These are phyloP conservation scores for Aspergillus wentii DNA, from an alignment of 495 filamentous ascomycete genomes.

Conservation along the genomic window DNA sequence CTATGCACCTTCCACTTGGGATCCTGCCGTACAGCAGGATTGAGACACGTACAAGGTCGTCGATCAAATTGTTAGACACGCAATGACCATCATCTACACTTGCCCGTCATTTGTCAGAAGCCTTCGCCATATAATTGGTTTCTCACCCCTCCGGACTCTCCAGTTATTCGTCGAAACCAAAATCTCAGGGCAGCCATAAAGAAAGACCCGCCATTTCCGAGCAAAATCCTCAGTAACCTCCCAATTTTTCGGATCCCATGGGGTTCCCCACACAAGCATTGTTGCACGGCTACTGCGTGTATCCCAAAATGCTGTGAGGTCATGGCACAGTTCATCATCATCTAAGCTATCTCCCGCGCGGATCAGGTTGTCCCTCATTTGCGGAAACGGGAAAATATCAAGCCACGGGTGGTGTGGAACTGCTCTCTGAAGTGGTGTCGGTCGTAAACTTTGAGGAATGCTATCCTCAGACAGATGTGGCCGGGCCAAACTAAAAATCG, in stretches of 20 bases:
- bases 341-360: constrained; percentile 18
- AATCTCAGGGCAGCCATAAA: constrained; percentile 19
- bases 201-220: constrained; percentile 23
- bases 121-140: too few relatives aligned
- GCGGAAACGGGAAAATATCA: constrained; percentile 25
- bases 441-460: constrained; percentile 26
- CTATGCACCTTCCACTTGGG: too few relatives aligned
- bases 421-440: constrained; percentile 28
- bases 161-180: constrained; percentile 18
- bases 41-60: too few relatives aligned
- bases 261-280: constrained; percentile 27
- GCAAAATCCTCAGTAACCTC: constrained; percentile 26
- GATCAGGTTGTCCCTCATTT: constrained; percentile 32
- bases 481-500: background rate
- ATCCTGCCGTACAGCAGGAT: too few relatives aligned
- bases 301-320: constrained; percentile 26
- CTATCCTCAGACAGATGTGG: constrained; percentile 1
- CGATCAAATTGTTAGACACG: too few relatives aligned
- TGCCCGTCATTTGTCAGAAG: too few relatives aligned
- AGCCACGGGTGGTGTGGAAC: constrained; percentile 30
- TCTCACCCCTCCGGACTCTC: constrained; percentile 14
- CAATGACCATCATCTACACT: too few relatives aligned
- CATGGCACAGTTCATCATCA: constrained; percentile 28
- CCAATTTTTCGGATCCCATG: constrained; percentile 25
- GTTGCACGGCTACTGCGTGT: constrained; percentile 20